These are phyloP conservation scores for Penicillium sp. DNA, from an alignment of 2,329 filamentous ascomycete genomes.

Conservation along the genomic window DNA sequence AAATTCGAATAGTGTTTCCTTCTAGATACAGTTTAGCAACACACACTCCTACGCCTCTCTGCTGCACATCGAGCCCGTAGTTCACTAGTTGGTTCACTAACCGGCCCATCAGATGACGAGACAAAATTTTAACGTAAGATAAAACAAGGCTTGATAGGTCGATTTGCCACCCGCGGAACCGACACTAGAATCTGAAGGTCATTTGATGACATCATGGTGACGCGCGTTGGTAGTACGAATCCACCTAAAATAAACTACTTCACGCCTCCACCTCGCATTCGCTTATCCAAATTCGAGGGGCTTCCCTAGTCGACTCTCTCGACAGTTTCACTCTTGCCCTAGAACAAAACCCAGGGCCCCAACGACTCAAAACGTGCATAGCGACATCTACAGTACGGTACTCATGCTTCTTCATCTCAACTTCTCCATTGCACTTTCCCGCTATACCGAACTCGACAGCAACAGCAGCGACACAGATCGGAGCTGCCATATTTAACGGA, in stretches of 20 bases:
- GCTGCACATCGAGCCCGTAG: too few species aligned
- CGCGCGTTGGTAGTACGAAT: background rate
- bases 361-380: conserved; percentile 1
- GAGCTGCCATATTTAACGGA: background rate
- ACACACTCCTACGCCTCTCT: too few species aligned
- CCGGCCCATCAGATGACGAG: too few species aligned
- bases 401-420: background rate
- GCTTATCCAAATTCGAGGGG: background rate
- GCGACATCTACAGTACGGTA: background rate
- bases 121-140: background rate
- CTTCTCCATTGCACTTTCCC: background rate
- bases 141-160: background rate
- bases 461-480: conserved; percentile 3
- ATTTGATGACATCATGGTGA: background rate
- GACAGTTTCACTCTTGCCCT: background rate
- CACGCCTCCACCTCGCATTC: conserved; percentile 1
- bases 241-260: background rate
- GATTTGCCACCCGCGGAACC: background rate
- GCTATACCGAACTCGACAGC: background rate
- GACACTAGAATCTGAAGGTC: background rate
- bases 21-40: too few species aligned
- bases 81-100: too few species aligned
- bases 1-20: too few species aligned
- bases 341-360: background rate
- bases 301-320: conserved; percentile 1